These are phyloP conservation scores for Aurantiochytrium sp. DNA, from an alignment of 108 stramenopile species.

Conservation along the genomic window DNA sequence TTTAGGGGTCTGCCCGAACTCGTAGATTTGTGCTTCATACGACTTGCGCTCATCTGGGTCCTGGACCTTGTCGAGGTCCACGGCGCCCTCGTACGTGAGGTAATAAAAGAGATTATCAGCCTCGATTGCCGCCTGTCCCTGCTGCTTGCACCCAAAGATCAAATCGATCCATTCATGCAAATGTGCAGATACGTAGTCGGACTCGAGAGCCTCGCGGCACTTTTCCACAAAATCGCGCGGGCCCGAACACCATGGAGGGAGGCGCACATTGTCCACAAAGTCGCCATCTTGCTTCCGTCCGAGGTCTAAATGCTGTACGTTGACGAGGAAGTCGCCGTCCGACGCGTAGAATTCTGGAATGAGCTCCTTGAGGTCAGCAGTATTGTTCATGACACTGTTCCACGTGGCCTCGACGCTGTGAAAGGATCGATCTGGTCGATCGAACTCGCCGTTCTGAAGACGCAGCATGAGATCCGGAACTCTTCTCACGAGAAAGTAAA, in stretches of 20 bases:
- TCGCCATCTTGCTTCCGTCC: constrained; percentile 80
- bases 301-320: constrained; percentile 75
- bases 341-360: constrained; percentile 85
- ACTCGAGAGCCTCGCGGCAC: constrained; percentile 83
- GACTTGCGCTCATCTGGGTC: constrained; percentile 53
- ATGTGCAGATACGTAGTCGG: constrained; percentile 65
- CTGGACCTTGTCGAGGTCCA: constrained; percentile 35
- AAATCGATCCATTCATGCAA: constrained; percentile 95
- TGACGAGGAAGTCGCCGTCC: constrained; percentile 80
- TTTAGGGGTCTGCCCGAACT: constrained; percentile 33
- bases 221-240: constrained; percentile 77
- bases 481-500: constrained; percentile 84
- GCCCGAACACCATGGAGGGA: constrained; percentile 76
- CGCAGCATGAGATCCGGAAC: constrained; percentile 96
- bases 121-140: constrained; percentile 67
- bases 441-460: constrained; percentile 94
- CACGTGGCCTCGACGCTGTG: constrained; percentile 64
- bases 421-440: constrained; percentile 91
- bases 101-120: constrained; percentile 36
- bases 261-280: constrained; percentile 69
- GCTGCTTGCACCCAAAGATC: constrained; percentile 82
- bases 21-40: constrained; percentile 37
- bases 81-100: constrained; percentile 35
- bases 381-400: constrained; percentile 68
- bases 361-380: constrained; percentile 94